Evolutionary conservation across 2,329 filamentous ascomycete genomes (phyloP).

Genomic region (Blastomyces emzantsi): DNA sequence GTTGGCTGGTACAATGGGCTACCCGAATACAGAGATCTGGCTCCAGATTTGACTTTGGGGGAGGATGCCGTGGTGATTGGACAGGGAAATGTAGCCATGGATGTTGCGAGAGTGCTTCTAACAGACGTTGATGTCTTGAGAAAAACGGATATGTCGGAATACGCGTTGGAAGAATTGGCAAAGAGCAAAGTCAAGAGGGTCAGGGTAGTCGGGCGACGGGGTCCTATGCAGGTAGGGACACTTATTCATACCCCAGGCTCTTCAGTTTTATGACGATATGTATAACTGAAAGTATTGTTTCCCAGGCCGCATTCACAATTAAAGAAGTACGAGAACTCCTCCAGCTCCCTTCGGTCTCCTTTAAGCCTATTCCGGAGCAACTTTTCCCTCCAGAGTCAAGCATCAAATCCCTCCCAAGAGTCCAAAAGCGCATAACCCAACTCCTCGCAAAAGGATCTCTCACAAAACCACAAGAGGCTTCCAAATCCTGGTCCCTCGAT

Average conservation of each 20-base stretch:
- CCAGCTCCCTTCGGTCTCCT: constrained; percentile 61
- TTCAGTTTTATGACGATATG: background rate
- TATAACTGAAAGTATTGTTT: constrained; percentile 8
- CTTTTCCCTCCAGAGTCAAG: constrained; percentile 56
- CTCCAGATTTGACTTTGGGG: constrained; percentile 63
- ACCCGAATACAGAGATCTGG: constrained; percentile 64
- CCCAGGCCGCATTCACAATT: constrained; percentile 81
- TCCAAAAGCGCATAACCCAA: constrained; percentile 68
- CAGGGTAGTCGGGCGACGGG: constrained; percentile 78
- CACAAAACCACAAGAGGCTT: constrained; percentile 39
- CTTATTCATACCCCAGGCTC: background rate
- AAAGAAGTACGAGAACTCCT: constrained; percentile 88
- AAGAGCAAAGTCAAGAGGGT: constrained; percentile 69
- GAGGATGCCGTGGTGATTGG: constrained; percentile 84
- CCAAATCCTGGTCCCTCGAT: constrained; percentile 72
- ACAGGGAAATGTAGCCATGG: constrained; percentile 91
- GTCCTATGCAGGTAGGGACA: constrained; percentile 67
- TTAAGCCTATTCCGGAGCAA: constrained; percentile 56
- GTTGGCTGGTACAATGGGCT: constrained; percentile 98
- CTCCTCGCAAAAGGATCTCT: constrained; percentile 67
- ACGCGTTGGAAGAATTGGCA: constrained; percentile 65
- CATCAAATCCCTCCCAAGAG: constrained; percentile 61
- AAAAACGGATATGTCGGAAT: constrained; percentile 80
- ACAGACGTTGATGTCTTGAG: constrained; percentile 62
- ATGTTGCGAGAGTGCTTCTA: constrained; percentile 82